phyloP scores from a whole-genome alignment of 495 filamentous ascomycete species.

The Evernia prunastri region DNA sequence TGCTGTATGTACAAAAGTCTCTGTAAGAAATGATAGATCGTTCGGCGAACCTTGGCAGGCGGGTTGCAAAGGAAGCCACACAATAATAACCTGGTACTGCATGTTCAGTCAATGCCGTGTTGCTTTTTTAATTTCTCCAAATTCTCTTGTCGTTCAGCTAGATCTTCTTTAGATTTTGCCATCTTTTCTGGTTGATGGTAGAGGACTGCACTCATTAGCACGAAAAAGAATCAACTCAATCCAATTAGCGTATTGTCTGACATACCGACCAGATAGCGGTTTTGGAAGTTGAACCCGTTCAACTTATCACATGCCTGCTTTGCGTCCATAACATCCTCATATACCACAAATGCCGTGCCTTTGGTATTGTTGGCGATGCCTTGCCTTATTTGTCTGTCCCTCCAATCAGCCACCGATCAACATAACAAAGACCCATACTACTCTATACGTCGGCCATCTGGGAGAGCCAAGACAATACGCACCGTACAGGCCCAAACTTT shows the following conservation, averaged over 20 bases:
- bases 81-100: not conserved
- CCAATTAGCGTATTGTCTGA: slow-evolving; percentile 19
- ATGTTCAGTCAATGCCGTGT: slow-evolving; percentile 89
- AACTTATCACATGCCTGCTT: slow-evolving; percentile 98
- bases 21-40: not conserved
- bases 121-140: slow-evolving; percentile 96
- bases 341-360: slow-evolving; percentile 97
- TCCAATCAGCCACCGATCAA: not conserved
- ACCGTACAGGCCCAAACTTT: slow-evolving; percentile 92
- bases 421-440: not conserved
- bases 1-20: not conserved
- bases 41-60: not conserved
- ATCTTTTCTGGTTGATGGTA: slow-evolving; percentile 99
- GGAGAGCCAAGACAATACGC: slow-evolving; percentile 32
- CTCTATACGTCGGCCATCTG: not conserved
- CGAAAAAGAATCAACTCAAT: not conserved
- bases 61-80: not conserved
- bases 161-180: slow-evolving; percentile 83
- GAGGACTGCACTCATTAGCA: slow-evolving; percentile 56
- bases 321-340: slow-evolving; percentile 98
- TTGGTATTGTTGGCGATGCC: slow-evolving; percentile 96
- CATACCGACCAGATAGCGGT: slow-evolving; percentile 97
- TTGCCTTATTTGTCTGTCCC: slow-evolving; percentile 86
- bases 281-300: slow-evolving; percentile 99
- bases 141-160: slow-evolving; percentile 89